Evolutionary conservation across 2,329 filamentous ascomycete species (phyloP), one percentile per base, ranked within the genome.

Genomic region (Plectosphaerella cucumerina): DNA sequence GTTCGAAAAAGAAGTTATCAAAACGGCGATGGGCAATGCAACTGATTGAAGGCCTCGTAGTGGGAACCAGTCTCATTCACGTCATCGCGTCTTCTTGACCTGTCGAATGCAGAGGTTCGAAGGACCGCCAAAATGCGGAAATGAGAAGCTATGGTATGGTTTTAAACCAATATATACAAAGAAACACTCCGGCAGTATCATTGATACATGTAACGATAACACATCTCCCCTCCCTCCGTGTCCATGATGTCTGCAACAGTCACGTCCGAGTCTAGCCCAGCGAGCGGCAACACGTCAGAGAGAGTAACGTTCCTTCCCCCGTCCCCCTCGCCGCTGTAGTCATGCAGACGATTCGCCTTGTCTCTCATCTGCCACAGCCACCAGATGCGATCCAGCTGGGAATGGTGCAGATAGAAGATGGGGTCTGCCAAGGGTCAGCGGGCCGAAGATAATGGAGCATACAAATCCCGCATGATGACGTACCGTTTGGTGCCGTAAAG

Each of bases 331-430:
- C 54, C 56, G n/a, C 45, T 46, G n/a, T 55, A 53, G 37, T 52
- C 50, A 14, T 50, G 39, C 17, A 50, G 18, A 15, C 57, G 46
- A 17, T 44, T 47, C 22, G 50, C n/a, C 18, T 39, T 50, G 39
- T 58, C 54, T 12, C 48, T 48, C 44, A 44, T 41, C 41, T 58
- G 56, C 56, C 56, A 58, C 21, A 53, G 49, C 52, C 50, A 58
- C 56, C 56, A 58, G 12, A 55, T 17, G 12, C 55, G 51, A 44
- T 58, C 56, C 5, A 58, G 47, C 47, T 56, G 51, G 4, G 52
- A 26, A 48, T 58, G 56, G 23, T 58, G 56, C 12, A 56, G 47
- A 22, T 55, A 58, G 48, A 58, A 56, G 23, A 58, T 50, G n/a
- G 56, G 56, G 26, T 58, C 56, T 53, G 23, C 35, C 43, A 9